Percentiles rank a stretch among this genome's conserved stretches.
These are phyloP conservation scores for Diaporthe eres DNA, from an alignment of 2,329 filamentous ascomycete species.

Conservation along the genomic window DNA sequence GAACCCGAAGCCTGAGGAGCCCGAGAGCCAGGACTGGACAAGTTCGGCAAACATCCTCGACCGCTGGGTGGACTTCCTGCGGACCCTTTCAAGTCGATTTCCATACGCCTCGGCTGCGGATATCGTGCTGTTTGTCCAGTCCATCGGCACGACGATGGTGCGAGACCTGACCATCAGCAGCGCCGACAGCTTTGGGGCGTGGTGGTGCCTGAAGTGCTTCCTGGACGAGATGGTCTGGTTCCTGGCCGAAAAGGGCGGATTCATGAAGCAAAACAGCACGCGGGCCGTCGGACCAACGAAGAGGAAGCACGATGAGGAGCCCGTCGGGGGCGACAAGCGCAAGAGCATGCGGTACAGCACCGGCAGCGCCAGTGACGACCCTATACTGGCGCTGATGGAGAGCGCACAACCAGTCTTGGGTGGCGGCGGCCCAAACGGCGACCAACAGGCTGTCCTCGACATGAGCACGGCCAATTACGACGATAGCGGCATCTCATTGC, in stretches of 20 bases:
- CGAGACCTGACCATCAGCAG: conserved; percentile 85
- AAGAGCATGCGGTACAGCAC: conserved; percentile 55
- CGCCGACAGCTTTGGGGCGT: conserved; percentile 86
- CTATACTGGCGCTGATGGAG: conserved; percentile 59
- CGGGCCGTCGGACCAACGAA: conserved; percentile 48
- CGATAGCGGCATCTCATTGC: conserved; percentile 82
- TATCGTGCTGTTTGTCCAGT: conserved; percentile 82
- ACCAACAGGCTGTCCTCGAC: conserved; percentile 61
- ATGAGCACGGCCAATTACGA: conserved; percentile 68
- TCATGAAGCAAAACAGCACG: conserved; percentile 74
- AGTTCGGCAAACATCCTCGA: conserved; percentile 79
- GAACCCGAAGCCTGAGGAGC: conserved; percentile 59
- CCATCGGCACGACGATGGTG: conserved; percentile 82
- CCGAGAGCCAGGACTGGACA: conserved; percentile 54
- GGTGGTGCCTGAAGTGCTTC: conserved; percentile 97
- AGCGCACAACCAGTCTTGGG: conserved; percentile 65
- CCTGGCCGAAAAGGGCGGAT: conserved; percentile 90
- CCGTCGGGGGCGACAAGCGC: conserved; percentile 25
- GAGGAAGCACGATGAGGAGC: conserved; percentile 24
- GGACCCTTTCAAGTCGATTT: conserved; percentile 77
- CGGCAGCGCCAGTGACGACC: conserved; percentile 59
- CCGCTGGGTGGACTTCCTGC: conserved; percentile 81
- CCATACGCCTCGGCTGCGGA: conserved; percentile 80
- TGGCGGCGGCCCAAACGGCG: conserved; percentile 56
- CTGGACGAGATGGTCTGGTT: conserved; percentile 95